phyloP scores from a whole-genome alignment of 164 flowering plant genomes.

The Piper betle region DNA sequence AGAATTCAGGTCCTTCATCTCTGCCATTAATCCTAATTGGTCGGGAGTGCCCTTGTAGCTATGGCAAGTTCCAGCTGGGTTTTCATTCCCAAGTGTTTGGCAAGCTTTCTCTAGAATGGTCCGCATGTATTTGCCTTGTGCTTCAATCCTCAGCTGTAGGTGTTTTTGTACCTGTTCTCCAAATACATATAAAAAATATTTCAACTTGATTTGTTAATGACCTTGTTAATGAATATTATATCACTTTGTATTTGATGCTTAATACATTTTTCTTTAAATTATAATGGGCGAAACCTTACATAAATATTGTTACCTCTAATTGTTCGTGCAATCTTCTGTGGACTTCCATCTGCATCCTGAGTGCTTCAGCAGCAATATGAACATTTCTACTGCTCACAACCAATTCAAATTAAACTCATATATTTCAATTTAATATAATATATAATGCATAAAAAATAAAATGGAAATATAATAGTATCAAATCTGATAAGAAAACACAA shows the following conservation, averaged over 20 bases:
- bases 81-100: constrained; percentile 74
- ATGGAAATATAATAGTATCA: not conserved
- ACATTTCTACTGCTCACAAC: constrained; percentile 28
- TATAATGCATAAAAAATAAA: not conserved
- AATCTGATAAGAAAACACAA: not conserved
- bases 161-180: constrained; percentile 70
- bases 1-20: constrained; percentile 5
- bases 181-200: too few relatives aligned
- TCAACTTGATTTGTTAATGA: not conserved
- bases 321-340: constrained; percentile 95
- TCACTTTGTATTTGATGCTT: too few relatives aligned
- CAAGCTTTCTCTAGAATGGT: constrained; percentile 86
- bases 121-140: constrained; percentile 99
- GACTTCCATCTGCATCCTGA: constrained; percentile 96
- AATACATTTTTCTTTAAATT: too few relatives aligned
- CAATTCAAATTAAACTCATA: not conserved
- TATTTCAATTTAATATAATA: not conserved
- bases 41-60: constrained; percentile 20
- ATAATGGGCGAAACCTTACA: too few relatives aligned
- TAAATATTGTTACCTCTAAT: constrained; percentile 56
- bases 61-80: constrained; percentile 23
- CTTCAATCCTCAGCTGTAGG: constrained; percentile 88
- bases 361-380: constrained; percentile 46
- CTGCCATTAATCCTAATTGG: constrained; percentile 14
- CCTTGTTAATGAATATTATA: too few relatives aligned